Evolutionary conservation across 192 early-diverging fungal genomes (phyloP).

Genomic region (Backusella luteola): DNA sequence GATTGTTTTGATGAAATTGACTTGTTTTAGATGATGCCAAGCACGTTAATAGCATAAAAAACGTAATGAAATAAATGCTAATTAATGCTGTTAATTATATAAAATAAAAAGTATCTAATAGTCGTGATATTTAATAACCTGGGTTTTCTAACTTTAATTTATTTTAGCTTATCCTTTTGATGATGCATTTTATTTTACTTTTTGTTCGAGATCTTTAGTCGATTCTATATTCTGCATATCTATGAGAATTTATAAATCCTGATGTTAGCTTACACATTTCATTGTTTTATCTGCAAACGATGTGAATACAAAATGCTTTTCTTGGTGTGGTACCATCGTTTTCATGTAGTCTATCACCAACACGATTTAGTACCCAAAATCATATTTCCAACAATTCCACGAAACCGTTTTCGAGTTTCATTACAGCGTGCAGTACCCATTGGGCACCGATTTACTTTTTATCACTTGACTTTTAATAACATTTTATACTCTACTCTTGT

Average conservation of each 20-base stretch:
- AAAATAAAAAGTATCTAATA: background rate
- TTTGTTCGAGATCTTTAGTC: background rate
- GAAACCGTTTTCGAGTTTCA: background rate
- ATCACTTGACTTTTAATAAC: background rate
- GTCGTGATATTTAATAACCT: background rate
- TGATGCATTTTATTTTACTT: background rate
- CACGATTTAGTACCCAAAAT: background rate
- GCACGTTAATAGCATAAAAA: background rate
- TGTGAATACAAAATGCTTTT: background rate
- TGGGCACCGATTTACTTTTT: background rate
- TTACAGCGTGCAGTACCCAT: background rate
- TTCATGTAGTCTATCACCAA: background rate
- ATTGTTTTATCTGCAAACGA: background rate
- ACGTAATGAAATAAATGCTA: background rate
- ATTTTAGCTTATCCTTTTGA: background rate
- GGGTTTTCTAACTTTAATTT: background rate
- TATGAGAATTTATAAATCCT: background rate
- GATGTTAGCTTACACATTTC: background rate
- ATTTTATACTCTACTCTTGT: background rate
- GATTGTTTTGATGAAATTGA: background rate
- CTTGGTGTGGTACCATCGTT: background rate
- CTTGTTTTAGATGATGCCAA: background rate
- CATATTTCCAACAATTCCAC: background rate
- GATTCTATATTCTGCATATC: background rate
- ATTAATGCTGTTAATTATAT: background rate